Conservation (phyloP, 495 filamentous ascomycete genomes). For the Polyplosphaeria fusca region DNA sequence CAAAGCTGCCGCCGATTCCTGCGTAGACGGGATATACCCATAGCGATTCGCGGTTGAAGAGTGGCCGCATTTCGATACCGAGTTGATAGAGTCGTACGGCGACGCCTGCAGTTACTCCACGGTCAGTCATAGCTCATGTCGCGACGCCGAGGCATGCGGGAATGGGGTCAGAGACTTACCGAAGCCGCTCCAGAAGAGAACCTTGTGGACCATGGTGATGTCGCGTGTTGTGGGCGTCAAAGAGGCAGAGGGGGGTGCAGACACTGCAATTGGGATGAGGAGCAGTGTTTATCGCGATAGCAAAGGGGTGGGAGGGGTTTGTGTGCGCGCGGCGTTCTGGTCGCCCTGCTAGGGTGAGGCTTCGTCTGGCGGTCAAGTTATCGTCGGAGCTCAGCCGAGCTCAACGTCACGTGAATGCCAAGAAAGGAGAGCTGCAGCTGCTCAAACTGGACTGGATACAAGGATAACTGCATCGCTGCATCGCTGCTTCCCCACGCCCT, state of each 20-base stretch:
- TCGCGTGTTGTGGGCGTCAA: constrained; percentile 18
- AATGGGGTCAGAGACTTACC: constrained; percentile 56
- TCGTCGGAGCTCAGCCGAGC: background rate
- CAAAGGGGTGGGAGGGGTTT: constrained; percentile 6
- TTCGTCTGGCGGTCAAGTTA: background rate
- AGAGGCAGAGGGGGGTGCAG: constrained; percentile 33
- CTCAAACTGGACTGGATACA: no score
- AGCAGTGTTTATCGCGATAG: constrained; percentile 7
- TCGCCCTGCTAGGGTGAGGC: constrained; percentile 18
- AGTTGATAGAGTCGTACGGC: constrained; percentile 92
- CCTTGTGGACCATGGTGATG: constrained; percentile 64
- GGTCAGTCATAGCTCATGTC: no score
- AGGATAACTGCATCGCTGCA: background rate
- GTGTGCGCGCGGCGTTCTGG: constrained; percentile 22
- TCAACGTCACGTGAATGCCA: constrained; percentile 9
- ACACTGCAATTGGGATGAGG: constrained; percentile 26
- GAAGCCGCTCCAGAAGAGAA: constrained; percentile 96
- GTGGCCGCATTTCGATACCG: constrained; percentile 95
- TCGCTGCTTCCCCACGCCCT: background rate
- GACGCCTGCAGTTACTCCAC: constrained; percentile 58
- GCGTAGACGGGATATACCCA: constrained; percentile 93
- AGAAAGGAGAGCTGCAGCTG: background rate
- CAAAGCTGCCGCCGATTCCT: constrained; percentile 80
- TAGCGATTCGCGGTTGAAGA: constrained; percentile 71
- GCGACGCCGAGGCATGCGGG: no score